A percentile compares a stretch with the other conserved stretches of the same genome.
Conservation (phyloP, 345 rosid species). For the Moricandia arvensis region DNA sequence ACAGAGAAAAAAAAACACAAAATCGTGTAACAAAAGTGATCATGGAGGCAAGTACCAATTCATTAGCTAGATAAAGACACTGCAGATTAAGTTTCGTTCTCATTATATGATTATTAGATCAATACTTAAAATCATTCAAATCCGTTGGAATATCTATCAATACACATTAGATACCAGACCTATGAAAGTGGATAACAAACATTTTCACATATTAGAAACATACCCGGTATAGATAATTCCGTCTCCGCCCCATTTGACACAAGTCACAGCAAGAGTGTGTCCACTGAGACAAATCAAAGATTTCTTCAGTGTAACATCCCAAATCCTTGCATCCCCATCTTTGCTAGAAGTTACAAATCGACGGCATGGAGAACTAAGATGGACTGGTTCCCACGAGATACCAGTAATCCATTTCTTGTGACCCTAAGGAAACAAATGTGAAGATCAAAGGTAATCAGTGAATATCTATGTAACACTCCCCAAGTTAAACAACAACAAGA, state of each 20-base stretch:
- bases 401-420: constrained; percentile 99
- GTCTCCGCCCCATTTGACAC: constrained; percentile 99
- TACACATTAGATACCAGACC: background rate
- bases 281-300: constrained; percentile 79
- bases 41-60: background rate
- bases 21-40: background rate
- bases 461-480: background rate
- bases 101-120: background rate
- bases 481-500: background rate
- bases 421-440: constrained; percentile 50
- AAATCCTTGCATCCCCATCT: constrained; percentile 98
- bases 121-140: background rate
- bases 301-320: constrained; percentile 74
- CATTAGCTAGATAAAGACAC: background rate
- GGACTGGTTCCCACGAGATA: constrained; percentile 96
- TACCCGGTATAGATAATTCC: constrained; percentile 93
- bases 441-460: constrained; percentile 2
- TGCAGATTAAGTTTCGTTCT: background rate
- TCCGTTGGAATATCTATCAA: background rate
- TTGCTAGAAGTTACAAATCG: constrained; percentile 95
- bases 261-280: constrained; percentile 92
- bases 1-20: background rate
- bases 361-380: constrained; percentile 86
- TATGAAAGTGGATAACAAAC: background rate
- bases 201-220: background rate